Evolutionary conservation across 1,139 yeast genomes (phyloP), one percentile per base, ranked within the genome.

Genomic region (Diutina rugosa): DNA sequence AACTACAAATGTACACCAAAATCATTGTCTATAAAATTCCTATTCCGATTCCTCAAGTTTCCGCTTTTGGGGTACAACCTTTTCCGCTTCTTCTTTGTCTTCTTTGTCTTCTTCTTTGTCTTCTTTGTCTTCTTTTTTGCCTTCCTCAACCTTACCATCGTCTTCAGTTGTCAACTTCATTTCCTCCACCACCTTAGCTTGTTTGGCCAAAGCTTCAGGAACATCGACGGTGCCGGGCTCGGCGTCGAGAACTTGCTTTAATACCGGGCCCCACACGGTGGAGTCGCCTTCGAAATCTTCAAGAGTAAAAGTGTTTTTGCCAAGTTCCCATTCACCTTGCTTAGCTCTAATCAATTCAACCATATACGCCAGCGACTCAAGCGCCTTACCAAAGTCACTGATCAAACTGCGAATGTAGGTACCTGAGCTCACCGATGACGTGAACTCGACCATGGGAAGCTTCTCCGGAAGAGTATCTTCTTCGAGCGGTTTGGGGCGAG

Each of bases 351-450:
- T 79, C 57, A 95, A 78, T 61, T 84, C 85, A 9, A 87, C 96
- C 97, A 95, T 91, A 65, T 90, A 91, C 0, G 96, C 90, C 18
- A 90, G 82, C 0, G 91, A 82, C 18, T 85, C 85, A 66, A 91
- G 72, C 0, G 93, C 86, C 59, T 88, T 79, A 1, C 97, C 98
- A 55, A 89, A 77, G 65, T 95, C 99, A 69, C 96, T 90, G 55
- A 93, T 78, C 58, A 95, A 73, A 16, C 97, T 87, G 62, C 99
- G 79, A 55, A 95, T 91, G 64, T 95, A 95, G 0, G 99, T 93
- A 1, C 99, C 99, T 0, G 98, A 90, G 0, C 97, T 87, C 0
- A 93, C 99, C 54, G 82, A 80, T 12, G 95, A 81, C 12, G 79
- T 78, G 62, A 93, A 80, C 63, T 87, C 93, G 46, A 90, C 64